Evolutionary conservation across 805 yeast species (phyloP).

Genomic region (Nakazawaea sp.): DNA sequence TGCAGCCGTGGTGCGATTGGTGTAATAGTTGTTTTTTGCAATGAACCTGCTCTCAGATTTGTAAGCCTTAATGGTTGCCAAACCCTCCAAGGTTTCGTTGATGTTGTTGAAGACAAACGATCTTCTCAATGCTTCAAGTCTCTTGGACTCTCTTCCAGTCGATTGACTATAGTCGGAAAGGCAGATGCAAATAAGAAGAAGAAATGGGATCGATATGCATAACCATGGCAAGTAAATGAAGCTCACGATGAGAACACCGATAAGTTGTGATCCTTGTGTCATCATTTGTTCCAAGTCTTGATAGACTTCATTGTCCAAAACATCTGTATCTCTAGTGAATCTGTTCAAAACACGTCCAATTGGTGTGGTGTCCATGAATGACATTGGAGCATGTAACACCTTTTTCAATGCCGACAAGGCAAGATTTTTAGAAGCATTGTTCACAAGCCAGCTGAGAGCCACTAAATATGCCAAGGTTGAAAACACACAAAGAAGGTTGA

Average conservation of each 20-base stretch:
- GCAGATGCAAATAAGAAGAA: constrained; percentile 33
- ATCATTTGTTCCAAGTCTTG: constrained; percentile 59
- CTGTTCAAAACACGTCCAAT: constrained; percentile 80
- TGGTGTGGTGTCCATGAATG: constrained; percentile 78
- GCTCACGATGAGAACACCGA: constrained; percentile 59
- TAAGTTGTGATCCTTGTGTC: constrained; percentile 41
- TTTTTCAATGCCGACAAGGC: constrained; percentile 53
- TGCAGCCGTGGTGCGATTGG: constrained; percentile 64
- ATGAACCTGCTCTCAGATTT: constrained; percentile 38
- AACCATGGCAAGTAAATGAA: constrained; percentile 69
- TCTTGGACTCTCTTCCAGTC: constrained; percentile 66
- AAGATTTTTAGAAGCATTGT: constrained; percentile 45
- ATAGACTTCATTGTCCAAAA: constrained; percentile 70
- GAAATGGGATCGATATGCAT: constrained; percentile 55
- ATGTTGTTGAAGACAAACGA: constrained; percentile 66
- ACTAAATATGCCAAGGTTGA: constrained; percentile 36
- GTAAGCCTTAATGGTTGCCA: constrained; percentile 58
- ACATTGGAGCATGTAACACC: constrained; percentile 73
- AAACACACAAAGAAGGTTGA: constrained; percentile 42
- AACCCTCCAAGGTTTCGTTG: constrained; percentile 65
- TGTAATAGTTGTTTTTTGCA: constrained; percentile 33
- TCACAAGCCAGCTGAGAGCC: constrained; percentile 37
- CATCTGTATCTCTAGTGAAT: constrained; percentile 82
- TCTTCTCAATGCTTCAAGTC: constrained; percentile 66
- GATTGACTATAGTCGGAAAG: constrained; percentile 57